Percentiles rank a stretch among this genome's conserved stretches.
These are phyloP conservation scores for Dryadomyces quercus-mongolicae DNA, from an alignment of 2,329 filamentous ascomycete genomes.

Conservation along the genomic window DNA sequence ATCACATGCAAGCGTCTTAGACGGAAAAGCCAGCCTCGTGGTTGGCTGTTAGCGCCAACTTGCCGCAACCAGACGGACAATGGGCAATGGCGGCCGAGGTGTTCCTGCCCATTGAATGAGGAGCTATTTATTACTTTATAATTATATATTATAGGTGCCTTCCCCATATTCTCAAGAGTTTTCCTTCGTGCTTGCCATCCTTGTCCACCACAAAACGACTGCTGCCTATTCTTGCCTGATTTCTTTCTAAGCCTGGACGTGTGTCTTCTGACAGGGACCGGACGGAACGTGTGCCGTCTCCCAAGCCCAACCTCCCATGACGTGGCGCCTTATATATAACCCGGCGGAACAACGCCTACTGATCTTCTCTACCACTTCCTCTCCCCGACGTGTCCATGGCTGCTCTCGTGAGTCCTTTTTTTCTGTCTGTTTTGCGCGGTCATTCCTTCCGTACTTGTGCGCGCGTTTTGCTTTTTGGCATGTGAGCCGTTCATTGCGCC, in stretches of 20 bases:
- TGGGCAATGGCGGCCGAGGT: neutral
- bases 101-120: no score
- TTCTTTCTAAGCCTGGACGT: neutral
- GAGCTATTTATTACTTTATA: neutral
- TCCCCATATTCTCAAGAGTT: neutral
- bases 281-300: neutral
- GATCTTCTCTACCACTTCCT: neutral
- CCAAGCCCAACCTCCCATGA: neutral
- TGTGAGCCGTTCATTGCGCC: neutral
- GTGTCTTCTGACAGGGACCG: neutral
- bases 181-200: neutral
- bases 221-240: neutral
- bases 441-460: neutral
- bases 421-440: neutral
- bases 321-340: neutral
- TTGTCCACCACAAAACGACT: neutral
- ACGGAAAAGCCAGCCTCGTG: neutral
- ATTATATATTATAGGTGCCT: neutral
- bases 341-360: neutral
- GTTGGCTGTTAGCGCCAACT: neutral
- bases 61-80: neutral
- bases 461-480: neutral
- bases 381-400: slow-evolving; percentile 1
- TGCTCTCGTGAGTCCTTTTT: slow-evolving; percentile 3
- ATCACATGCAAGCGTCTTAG: neutral